These are phyloP conservation scores for Cercospora canescens DNA, from an alignment of 2,329 filamentous ascomycete genomes.

Conservation along the genomic window DNA sequence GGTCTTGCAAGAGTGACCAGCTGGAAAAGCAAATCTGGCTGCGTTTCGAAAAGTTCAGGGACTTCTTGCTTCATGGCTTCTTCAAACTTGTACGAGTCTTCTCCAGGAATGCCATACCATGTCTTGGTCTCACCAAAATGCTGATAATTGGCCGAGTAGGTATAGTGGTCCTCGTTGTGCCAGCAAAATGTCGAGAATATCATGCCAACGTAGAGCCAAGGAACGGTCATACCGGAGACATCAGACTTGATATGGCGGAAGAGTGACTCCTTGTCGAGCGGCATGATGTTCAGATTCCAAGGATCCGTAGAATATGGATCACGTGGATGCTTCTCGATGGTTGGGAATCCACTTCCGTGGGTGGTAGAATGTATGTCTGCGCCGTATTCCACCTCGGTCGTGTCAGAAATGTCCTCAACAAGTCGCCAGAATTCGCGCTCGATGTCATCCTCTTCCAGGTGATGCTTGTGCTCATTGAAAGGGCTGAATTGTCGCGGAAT, in stretches of 20 bases:
- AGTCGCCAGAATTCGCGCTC: slow-evolving; percentile 96
- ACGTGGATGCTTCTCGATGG: slow-evolving; percentile 83
- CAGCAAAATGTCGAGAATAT: slow-evolving; percentile 99
- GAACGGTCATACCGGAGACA: slow-evolving; percentile 98
- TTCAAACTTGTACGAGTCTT: slow-evolving; percentile 93
- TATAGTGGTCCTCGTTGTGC: slow-evolving; percentile 98
- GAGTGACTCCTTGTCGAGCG: slow-evolving; percentile 84
- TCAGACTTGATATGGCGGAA: slow-evolving; percentile 98
- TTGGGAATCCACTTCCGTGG: slow-evolving; percentile 95
- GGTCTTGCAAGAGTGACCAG: slow-evolving; percentile 94
- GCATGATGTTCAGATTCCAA: slow-evolving; percentile 94
- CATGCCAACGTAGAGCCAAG: slow-evolving; percentile 99
- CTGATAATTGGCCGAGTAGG: slow-evolving; percentile 97
- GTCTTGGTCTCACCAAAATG: slow-evolving; percentile 98
- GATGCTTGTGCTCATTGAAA: slow-evolving; percentile 74
- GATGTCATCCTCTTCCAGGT: slow-evolving; percentile 91
- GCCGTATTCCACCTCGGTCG: slow-evolving; percentile 96
- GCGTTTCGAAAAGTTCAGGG: slow-evolving; percentile 93
- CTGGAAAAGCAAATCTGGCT: slow-evolving; percentile 94
- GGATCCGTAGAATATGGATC: slow-evolving; percentile 86
- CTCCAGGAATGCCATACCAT: slow-evolving; percentile 96
- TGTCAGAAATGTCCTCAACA: slow-evolving; percentile 90
- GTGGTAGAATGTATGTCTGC: slow-evolving; percentile 98
- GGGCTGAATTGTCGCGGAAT: slow-evolving; percentile 63
- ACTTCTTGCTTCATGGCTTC: slow-evolving; percentile 92